Percentiles rank a stretch among this genome's conserved stretches.
These are phyloP conservation scores for Globisporangium iwayamae DNA, from an alignment of 352 stramenopile genomes.

Conservation along the genomic window DNA sequence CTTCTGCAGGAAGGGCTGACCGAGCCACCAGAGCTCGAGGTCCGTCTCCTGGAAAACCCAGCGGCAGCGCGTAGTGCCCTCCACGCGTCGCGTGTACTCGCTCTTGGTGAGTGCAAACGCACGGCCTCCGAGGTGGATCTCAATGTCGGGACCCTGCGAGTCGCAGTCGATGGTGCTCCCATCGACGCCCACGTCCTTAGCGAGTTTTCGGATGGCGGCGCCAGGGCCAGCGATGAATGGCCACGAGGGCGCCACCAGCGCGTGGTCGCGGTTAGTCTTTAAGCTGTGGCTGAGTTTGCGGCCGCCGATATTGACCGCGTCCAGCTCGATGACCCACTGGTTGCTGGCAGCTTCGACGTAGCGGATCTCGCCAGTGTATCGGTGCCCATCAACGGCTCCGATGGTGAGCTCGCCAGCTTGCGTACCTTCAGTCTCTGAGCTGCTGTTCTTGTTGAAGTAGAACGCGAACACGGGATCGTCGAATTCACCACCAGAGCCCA, in stretches of 20 bases:
- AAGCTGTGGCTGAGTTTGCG: neutral
- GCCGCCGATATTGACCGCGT: slow-evolving; percentile 1
- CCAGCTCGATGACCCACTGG: slow-evolving; percentile 8
- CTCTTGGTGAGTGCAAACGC: slow-evolving; percentile 1
- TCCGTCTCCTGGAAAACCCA: neutral
- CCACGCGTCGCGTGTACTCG: slow-evolving; percentile 5
- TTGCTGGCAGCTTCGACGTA: neutral
- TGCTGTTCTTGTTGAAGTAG: slow-evolving; percentile 1
- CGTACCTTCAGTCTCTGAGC: neutral
- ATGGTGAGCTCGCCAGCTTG: slow-evolving; percentile 10
- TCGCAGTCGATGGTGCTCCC: slow-evolving; percentile 1
- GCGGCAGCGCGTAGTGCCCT: neutral
- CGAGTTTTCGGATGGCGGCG: slow-evolving; percentile 2
- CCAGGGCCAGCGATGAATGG: neutral
- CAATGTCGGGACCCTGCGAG: neutral
- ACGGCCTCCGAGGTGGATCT: slow-evolving; percentile 1
- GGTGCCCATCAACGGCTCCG: slow-evolving; percentile 1
- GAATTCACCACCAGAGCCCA: slow-evolving; percentile 9
- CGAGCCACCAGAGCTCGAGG: neutral
- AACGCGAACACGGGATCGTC: slow-evolving; percentile 16
- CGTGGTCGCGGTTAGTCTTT: neutral
- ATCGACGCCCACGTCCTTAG: slow-evolving; percentile 4
- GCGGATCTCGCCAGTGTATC: slow-evolving; percentile 10
- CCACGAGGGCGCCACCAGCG: neutral
- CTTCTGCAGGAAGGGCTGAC: slow-evolving; percentile 6